These are phyloP conservation scores for Yamadazyma epiphylla DNA, from an alignment of 1,139 yeast genomes.

Conservation along the genomic window DNA sequence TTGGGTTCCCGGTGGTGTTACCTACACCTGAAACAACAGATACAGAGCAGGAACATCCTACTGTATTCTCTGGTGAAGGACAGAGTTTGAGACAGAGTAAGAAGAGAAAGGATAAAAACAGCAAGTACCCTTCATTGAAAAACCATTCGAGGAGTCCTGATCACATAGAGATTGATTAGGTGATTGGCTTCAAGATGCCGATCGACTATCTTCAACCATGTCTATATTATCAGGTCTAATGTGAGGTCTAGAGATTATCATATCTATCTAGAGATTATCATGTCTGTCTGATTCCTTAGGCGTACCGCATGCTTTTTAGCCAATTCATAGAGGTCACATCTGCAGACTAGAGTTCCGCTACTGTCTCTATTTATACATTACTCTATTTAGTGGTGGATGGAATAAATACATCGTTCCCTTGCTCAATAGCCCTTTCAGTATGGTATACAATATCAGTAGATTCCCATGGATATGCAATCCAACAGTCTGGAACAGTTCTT, in stretches of 20 bases:
- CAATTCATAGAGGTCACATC: too few relatives aligned
- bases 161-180: constrained; percentile 72
- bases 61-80: constrained; percentile 57
- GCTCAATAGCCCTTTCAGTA: constrained; percentile 74
- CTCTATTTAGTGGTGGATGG: constrained; percentile 27
- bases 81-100: constrained; percentile 69
- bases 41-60: constrained; percentile 20
- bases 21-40: constrained; percentile 49
- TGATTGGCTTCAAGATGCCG: too few relatives aligned
- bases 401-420: constrained; percentile 53
- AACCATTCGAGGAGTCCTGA: constrained; percentile 67
- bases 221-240: too few relatives aligned
- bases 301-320: too few relatives aligned
- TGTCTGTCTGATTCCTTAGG: too few relatives aligned
- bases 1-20: constrained; percentile 88
- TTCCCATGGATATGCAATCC: constrained; percentile 99
- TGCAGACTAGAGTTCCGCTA: too few relatives aligned
- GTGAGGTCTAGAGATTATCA: too few relatives aligned
- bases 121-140: constrained; percentile 36
- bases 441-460: constrained; percentile 86
- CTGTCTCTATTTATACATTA: neutral
- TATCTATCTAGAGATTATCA: too few relatives aligned
- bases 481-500: constrained; percentile 81
- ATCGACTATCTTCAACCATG: too few relatives aligned
- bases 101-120: constrained; percentile 64